Evolutionary conservation across 345 rosid genomes (phyloP), one percentile per base, ranked within the genome.

Genomic region (Gossypium anomalum): DNA sequence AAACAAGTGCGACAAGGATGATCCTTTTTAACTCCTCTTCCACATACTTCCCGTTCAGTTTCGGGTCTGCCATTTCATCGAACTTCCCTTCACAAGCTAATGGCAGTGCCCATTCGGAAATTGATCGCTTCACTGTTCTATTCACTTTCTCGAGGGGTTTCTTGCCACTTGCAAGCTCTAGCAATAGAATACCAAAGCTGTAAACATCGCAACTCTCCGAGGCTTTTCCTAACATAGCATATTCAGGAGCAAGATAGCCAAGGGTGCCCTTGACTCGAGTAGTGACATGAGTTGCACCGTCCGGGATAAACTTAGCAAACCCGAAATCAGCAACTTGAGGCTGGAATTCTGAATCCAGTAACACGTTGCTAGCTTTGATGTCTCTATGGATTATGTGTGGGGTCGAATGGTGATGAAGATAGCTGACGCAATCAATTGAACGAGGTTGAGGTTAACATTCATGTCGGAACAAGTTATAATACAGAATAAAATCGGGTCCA

Each of bases 331-430:
- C 93, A 72, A 91, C 97, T 80, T 84, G 92, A 17, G 93, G 87
- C 71, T 82, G 83, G 83, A 91, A 89, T 74, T 89, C 82, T 14
- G 89, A 86, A 78, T 89, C 93, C 4, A 91, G 77, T 69, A 91
- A 77, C 72, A 91, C 91, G 63, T 91, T 91, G 88, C 97, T 91
- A 17, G 92, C 97, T 83, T 91, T 91, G 82, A 91, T 29, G 67
- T 91, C 93, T 76, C 97, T 76, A 71, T 91, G 97, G 80, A 91
- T 89, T 59, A 91, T 88, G 79, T 88, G 97, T 2, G 97, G 98
- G 48, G 86, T 89, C 45, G 97, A 97, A 72, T 84, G 90, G 82
- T 90, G 97, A 80, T 96, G 99, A 69, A 96, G 93, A 82, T 93
- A 96, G 27, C 99, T 96, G 81, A 9, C 80, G 38, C 67, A 72